Base-by-base conservation (phyloP, 1,139 yeast genomes). In the Hyphopichia fennica region DNA sequence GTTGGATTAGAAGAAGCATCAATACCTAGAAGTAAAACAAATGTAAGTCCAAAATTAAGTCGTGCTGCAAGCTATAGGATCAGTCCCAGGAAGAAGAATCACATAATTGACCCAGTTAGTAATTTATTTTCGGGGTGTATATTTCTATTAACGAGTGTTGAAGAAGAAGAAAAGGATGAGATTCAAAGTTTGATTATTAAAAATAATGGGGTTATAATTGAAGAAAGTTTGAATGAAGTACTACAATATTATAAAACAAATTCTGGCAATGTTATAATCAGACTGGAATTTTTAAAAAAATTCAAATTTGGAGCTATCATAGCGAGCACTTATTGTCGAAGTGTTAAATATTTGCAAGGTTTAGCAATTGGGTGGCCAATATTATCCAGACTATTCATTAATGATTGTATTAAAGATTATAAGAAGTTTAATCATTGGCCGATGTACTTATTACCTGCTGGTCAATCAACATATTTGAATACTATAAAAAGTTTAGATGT, bases 351-450 rank as follows among this genome's bases (percentile, higher is more conserved):
- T 56, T 61, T 90, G n/a, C 95, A 89, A 56, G 82, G 87, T 0
- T 63, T 90, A n/a, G 89, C 95, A 0, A 60, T 90, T 35, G 95
- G 95, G 2, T 89, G 96, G 96, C 98, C 98, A 1, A 77, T 89
- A 16, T 56, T 91, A 27, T 81, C 88, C 3, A 76, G 77, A 46
- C 60, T 66, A 13, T 90, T 77, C 51, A 69, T 91, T 9, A 60
- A 64, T n/a, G 85, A 83, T 47, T 75, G 86, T 43, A 53, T 78
- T 1, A 49, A 52, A 2, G 57, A 61, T 33, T 42, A 48, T 0
- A 30, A 44, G 0, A 41, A 46, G 14, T 55, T 67, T 3, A 48
- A 53, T 9, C 51, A 60, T 22, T 81, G 91, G 82, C 65, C 58
- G 14, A 64, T 72, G 22, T 90, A 83, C 57, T 56, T 86, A 3